Base-by-base conservation (phyloP, 495 filamentous ascomycete genomes). In the Penicillium cinerascens region DNA sequence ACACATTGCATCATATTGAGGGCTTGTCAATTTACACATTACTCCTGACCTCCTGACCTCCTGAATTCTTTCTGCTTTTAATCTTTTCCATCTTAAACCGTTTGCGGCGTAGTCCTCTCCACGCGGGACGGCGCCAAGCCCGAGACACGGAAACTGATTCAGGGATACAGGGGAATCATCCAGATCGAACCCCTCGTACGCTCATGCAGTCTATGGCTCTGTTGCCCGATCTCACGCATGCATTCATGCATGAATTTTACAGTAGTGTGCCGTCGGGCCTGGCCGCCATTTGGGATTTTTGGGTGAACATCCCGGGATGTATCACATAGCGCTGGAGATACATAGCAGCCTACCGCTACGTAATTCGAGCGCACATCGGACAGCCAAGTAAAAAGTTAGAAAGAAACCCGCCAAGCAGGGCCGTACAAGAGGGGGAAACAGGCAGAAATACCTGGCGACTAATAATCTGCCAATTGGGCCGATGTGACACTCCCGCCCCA, bases 51-150 rank as follows among this genome's bases (percentile, higher is more conserved):
- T n/a, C n/a, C 1, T 38, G 36, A n/a, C 36, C 18, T 7, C 18
- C 37, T 4, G n/a, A 17, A 6, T 17, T 1, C 18, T 6, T 23
- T 6, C 22, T 39, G n/a, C 3, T 7, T 9, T 10, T 39, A 3
- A 16, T 26, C 13, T 11, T 29, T 11, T 23, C 17, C 35, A 16
- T 49, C 36, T 49, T 21, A 25, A 9, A 27, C 50, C 56, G 59
- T 56, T 59, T 59, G 49, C 52, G 35, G 59, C 51, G 25, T 35
- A 42, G 46, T 29, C 21, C 33, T 51, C 47, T 52, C 49, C 45
- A 52, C 51, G 46, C 59, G 59, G 56, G 46, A 55, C 21, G 35
- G 44, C 51, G 59, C 59, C 56, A 63, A 63, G 59, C 21, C 47
- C 7, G 10, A n/a, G 5, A 4, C 25, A 41, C 33, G 40, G n/a